These are phyloP conservation scores for Solanum clarkiae DNA, from an alignment of 257 asterid genomes.

Conservation along the genomic window DNA sequence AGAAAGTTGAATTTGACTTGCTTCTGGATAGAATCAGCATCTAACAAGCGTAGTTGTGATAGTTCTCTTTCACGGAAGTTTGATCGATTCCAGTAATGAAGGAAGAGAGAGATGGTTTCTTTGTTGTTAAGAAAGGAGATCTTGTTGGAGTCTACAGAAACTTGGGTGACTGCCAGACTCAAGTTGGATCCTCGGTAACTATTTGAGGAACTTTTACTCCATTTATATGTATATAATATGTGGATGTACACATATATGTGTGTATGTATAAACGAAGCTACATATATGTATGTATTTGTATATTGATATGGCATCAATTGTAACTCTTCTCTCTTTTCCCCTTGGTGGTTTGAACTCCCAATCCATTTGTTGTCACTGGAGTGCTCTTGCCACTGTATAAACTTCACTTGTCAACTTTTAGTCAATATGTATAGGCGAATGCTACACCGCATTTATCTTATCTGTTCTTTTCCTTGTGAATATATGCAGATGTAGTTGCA, in stretches of 20 bases:
- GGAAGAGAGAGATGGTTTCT: conserved; percentile 86
- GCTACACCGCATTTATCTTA: not conserved
- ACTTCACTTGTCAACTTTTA: not conserved
- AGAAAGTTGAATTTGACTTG: conserved; percentile 23
- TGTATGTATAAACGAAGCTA: not conserved
- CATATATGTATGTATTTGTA: not conserved
- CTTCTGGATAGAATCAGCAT: conserved; percentile 24
- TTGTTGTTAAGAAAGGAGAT: conserved; percentile 92
- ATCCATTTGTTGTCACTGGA: not conserved
- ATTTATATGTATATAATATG: not conserved
- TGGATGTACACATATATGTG: not conserved
- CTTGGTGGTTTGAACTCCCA: not conserved
- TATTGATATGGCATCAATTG: not conserved
- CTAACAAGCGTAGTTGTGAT: conserved; percentile 24
- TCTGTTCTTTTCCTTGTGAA: not conserved
- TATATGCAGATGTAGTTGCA: not conserved
- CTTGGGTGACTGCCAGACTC: conserved; percentile 89
- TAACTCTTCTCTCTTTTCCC: not conserved
- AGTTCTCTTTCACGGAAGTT: conserved; percentile 25
- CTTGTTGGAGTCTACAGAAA: conserved; percentile 85
- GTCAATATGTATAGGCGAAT: not conserved
- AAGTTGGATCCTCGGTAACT: conserved; percentile 93
- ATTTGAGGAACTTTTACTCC: not conserved
- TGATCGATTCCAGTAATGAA: conserved; percentile 36
- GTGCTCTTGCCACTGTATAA: not conserved